A percentile compares a stretch with the other conserved stretches of the same genome.
phyloP scores from a whole-genome alignment of 441 rosid genomes.

The Raphanus hybrid region DNA sequence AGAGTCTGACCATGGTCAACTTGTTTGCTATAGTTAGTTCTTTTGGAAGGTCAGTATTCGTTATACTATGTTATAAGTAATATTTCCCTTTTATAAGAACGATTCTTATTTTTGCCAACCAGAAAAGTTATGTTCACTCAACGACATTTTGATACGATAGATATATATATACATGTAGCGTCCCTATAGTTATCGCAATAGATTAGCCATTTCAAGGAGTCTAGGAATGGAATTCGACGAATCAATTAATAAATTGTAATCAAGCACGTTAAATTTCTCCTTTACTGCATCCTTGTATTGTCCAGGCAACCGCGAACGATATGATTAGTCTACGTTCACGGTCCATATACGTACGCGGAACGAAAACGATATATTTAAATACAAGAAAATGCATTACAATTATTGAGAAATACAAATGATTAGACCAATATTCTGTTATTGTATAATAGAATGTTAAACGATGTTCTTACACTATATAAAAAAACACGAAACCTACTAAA shows the following conservation, averaged over 20 bases:
- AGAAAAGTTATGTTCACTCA: not conserved
- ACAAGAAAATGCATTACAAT: conserved; percentile 18
- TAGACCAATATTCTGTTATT: conserved; percentile 34
- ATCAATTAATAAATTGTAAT: not conserved
- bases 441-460: conserved; percentile 23
- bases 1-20: not conserved
- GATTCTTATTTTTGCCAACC: not conserved
- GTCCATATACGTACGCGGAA: conserved; percentile 19
- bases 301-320: not conserved
- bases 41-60: no score
- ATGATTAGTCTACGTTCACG: not conserved
- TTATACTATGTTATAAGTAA: no score
- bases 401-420: conserved; percentile 37
- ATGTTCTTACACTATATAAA: conserved; percentile 21
- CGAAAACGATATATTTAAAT: conserved; percentile 7
- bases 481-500: not conserved
- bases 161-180: conserved; percentile 7
- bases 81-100: not conserved
- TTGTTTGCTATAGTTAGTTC: not conserved
- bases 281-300: not conserved
- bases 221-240: not conserved
- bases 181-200: not conserved
- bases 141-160: conserved; percentile 8
- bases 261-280: not conserved
- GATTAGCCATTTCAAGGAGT: conserved; percentile 19